A percentile compares a stretch with the other conserved stretches of the same genome.
phyloP scores from a whole-genome alignment of 2,329 filamentous ascomycete genomes.

The Aspergillus novoparasiticus region DNA sequence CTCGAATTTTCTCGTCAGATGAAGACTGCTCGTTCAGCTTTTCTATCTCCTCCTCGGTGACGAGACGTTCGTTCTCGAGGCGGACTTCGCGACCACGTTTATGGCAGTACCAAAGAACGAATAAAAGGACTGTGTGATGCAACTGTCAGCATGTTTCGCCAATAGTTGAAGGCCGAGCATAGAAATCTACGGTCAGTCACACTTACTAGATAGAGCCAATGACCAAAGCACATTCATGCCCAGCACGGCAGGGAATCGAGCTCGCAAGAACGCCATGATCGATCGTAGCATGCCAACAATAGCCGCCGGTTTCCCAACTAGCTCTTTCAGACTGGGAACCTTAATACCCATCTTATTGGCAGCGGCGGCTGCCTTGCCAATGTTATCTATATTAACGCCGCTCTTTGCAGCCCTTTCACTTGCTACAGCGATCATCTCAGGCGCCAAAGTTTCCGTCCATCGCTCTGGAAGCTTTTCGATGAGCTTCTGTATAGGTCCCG shows the following conservation, averaged over 20 bases:
- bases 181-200: not conserved
- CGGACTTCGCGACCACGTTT: constrained; percentile 88
- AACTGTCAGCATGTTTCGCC: constrained; percentile 2
- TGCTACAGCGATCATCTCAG: constrained; percentile 78
- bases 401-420: constrained; percentile 66
- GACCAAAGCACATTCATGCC: constrained; percentile 92
- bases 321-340: constrained; percentile 72
- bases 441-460: constrained; percentile 72
- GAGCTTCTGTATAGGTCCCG: constrained; percentile 78
- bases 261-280: constrained; percentile 86
- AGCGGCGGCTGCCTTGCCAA: constrained; percentile 55
- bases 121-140: constrained; percentile 70
- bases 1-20: constrained; percentile 35
- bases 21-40: constrained; percentile 41
- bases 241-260: constrained; percentile 86
- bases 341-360: constrained; percentile 68
- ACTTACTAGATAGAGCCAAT: constrained; percentile 79
- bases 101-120: constrained; percentile 97
- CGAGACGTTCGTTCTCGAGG: constrained; percentile 63
- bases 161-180: not conserved
- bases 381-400: constrained; percentile 60
- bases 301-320: constrained; percentile 85
- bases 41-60: constrained; percentile 48
- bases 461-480: constrained; percentile 83
- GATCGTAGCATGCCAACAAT: constrained; percentile 81